Evolutionary conservation across 1,284 basidiomycete species (phyloP).

Genomic region (Papiliotrema nemorosa): DNA sequence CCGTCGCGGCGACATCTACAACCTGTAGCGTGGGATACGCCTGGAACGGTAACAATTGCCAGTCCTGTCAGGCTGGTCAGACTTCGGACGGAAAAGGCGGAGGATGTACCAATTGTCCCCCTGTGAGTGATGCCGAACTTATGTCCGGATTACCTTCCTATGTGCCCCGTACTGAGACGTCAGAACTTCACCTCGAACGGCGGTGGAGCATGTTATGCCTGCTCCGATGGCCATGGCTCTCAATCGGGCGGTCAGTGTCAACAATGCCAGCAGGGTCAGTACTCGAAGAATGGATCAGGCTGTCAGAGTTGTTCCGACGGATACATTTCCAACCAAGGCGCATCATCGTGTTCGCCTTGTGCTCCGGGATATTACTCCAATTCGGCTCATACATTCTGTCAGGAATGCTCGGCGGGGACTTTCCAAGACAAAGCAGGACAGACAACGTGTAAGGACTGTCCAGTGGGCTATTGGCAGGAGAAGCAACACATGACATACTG

Average conservation of each 20-base stretch:
- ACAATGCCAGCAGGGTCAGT: not conserved
- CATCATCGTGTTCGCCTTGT: conserved; percentile 1
- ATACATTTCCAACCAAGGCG: not conserved
- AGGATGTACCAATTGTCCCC: not conserved
- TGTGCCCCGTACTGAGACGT: not conserved
- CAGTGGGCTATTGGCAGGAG: not conserved
- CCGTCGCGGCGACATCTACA: not conserved
- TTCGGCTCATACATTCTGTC: not conserved
- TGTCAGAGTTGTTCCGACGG: not conserved
- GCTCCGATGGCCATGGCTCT: not conserved
- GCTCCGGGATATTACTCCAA: not conserved
- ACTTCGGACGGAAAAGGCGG: not conserved
- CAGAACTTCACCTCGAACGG: not conserved
- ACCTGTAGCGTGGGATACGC: not conserved
- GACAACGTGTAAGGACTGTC: not conserved
- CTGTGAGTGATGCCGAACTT: too few relatives aligned
- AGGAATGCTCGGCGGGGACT: not conserved
- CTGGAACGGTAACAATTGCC: conserved; percentile 1
- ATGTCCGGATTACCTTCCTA: not conserved
- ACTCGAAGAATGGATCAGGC: not conserved
- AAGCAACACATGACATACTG: not conserved
- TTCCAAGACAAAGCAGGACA: not conserved
- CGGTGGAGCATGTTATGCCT: not conserved
- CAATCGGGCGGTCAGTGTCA: conserved; percentile 1
- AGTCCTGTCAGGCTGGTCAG: not conserved